Evolutionary conservation across 495 filamentous ascomycete species (phyloP), one percentile per base, ranked within the genome.

Genomic region (Lophiotrema nucula): DNA sequence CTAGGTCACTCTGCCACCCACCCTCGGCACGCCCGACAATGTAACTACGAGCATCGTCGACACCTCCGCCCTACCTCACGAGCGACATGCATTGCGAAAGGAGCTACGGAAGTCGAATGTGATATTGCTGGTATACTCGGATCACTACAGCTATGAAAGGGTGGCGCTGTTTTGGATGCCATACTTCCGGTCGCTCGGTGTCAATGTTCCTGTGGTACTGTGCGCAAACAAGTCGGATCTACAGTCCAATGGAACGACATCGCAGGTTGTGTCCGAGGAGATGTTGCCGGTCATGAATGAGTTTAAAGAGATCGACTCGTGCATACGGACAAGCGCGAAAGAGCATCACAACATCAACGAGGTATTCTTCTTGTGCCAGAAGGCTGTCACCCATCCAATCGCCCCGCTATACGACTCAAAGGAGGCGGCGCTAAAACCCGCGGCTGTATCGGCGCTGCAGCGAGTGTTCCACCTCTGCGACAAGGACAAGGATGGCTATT

Each of bases 231-330:
- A 98, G 72, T 87, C 90, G 18, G 93, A 98, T 66, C 79, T 96
- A 31, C 81, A 81, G 6, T 78, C 78, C 21, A 81, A 81, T 65
- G 84, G 84, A 39, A 85, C 76, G 48, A 89, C 88, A 47, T 76
- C 87, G 0, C 87, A 95, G 69, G 87, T 96, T 12, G 80, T 95
- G 11, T 88, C 92, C 66, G 92, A 97, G 67, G 93, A 98, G 75
- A 98, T 98, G 95, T 76, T 98, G 47, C 95, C 93, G 2, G 85
- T 97, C 62, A 97, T 98, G 93, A 83, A 88, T 39, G 93, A 98
- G 72, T 98, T 97, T 77, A 93, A 96, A 55, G 93, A 98, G 73
- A 96, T 98, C 44, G 93, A 98, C 66, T 95, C 91, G 1, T 97
- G 93, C 71, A 96, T 98, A 69, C 83, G 93, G 45, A 89, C 92